Evolutionary conservation across 1,284 basidiomycete species (phyloP).

Genomic region (Paramarasmius palmivorus): DNA sequence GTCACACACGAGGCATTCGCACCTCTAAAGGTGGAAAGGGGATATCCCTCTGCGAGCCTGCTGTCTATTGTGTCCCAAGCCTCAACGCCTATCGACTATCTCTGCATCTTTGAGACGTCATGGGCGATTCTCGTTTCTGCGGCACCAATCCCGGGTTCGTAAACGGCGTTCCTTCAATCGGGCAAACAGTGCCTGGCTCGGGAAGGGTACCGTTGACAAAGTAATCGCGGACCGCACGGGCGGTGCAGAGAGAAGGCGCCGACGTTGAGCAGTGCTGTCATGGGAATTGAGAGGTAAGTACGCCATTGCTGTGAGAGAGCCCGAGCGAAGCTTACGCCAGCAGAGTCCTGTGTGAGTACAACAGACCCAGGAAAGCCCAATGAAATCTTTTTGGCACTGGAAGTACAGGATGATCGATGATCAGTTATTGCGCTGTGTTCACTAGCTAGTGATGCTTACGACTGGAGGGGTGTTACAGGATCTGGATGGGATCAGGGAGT

Average conservation of each 20-base stretch:
- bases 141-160: too few relatives aligned
- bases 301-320: background rate
- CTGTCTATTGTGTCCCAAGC: too few relatives aligned
- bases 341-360: constrained; percentile 13
- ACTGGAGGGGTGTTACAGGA: constrained; percentile 6
- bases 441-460: background rate
- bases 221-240: background rate
- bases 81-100: too few relatives aligned
- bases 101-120: too few relatives aligned
- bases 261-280: background rate
- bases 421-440: background rate
- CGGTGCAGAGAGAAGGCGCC: background rate
- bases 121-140: too few relatives aligned
- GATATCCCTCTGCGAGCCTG: too few relatives aligned
- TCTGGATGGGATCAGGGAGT: background rate
- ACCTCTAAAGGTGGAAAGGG: too few relatives aligned
- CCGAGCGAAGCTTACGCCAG: constrained; percentile 7
- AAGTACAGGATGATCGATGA: too few relatives aligned
- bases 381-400: constrained; percentile 11
- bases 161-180: too few relatives aligned
- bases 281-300: background rate
- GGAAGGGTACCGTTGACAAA: too few relatives aligned
- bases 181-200: too few relatives aligned
- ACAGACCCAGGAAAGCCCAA: constrained; percentile 12
- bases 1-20: too few relatives aligned